A percentile compares a stretch with the other conserved stretches of the same genome.
Evolutionary conservation across 257 asterid genomes (phyloP).

Genomic region (Echites panduratus): DNA sequence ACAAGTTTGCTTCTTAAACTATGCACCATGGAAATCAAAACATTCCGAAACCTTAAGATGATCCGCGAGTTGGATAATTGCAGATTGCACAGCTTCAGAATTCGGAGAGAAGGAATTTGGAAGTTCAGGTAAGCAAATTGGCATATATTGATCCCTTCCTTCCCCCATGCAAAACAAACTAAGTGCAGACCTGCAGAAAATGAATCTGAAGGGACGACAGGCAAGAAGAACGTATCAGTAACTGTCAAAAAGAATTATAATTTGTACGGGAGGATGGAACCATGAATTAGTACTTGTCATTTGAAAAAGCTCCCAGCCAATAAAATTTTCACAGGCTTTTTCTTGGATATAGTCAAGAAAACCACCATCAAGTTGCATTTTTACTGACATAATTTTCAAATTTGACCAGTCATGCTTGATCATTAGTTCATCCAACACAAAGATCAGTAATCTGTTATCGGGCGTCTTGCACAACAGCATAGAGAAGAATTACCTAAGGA

Average conservation of each 20-base stretch:
- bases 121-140: conserved; percentile 80
- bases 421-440: background rate
- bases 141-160: conserved; percentile 43
- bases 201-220: conserved; percentile 49
- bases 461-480: background rate
- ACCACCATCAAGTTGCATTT: conserved; percentile 2
- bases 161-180: conserved; percentile 49
- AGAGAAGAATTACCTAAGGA: conserved; percentile 58
- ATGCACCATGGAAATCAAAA: conserved; percentile 38
- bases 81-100: conserved; percentile 60
- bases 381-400: too few species aligned
- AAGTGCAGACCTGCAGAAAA: conserved; percentile 86
- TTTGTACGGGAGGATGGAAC: background rate
- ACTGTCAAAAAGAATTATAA: background rate
- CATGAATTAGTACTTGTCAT: background rate
- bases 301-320: background rate
- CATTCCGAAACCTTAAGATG: conserved; percentile 58
- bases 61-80: conserved; percentile 51
- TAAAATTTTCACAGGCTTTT: background rate
- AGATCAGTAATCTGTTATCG: background rate
- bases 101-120: conserved; percentile 54
- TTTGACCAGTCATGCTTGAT: background rate
- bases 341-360: background rate
- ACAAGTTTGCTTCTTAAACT: conserved; percentile 4
- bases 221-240: background rate